Percentiles rank a stretch among this genome's conserved stretches.
Evolutionary conservation across 306 rosid genomes (phyloP).

Genomic region (Begonia fuchsioides): DNA sequence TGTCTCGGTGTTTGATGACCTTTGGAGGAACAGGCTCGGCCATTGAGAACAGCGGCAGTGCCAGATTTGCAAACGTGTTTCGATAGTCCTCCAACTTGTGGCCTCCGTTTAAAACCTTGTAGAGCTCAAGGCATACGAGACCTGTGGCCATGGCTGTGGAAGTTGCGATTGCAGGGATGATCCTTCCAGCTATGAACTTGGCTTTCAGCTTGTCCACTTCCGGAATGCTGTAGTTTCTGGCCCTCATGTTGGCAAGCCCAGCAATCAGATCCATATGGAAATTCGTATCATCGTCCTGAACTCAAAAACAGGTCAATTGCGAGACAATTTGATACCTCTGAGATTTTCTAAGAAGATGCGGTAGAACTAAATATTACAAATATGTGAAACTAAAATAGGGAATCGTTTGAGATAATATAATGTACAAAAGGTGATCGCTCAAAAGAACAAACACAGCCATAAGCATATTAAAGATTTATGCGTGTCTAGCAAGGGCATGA

Average conservation of each 20-base stretch:
- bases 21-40: constrained; percentile 92
- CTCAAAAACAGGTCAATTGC: too few relatives aligned
- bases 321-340: too few relatives aligned
- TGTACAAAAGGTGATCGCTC: too few relatives aligned
- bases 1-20: constrained; percentile 55
- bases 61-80: constrained; percentile 81
- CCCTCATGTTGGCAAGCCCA: constrained; percentile 98
- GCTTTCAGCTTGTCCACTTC: constrained; percentile 98
- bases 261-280: constrained; percentile 91
- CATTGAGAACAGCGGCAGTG: constrained; percentile 75
- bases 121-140: constrained; percentile 85
- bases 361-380: too few relatives aligned
- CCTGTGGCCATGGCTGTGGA: constrained; percentile 96
- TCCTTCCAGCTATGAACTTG: constrained; percentile 89
- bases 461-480: too few relatives aligned
- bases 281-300: constrained; percentile 96
- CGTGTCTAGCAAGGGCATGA: too few relatives aligned
- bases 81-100: constrained; percentile 78
- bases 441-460: too few relatives aligned
- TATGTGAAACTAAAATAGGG: too few relatives aligned
- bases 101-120: constrained; percentile 64
- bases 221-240: constrained; percentile 80
- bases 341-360: too few relatives aligned
- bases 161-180: constrained; percentile 96
- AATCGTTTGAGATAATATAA: too few relatives aligned